phyloP scores from a whole-genome alignment of 768 basidiomycete species.

The Pulveroboletus sp. region DNA sequence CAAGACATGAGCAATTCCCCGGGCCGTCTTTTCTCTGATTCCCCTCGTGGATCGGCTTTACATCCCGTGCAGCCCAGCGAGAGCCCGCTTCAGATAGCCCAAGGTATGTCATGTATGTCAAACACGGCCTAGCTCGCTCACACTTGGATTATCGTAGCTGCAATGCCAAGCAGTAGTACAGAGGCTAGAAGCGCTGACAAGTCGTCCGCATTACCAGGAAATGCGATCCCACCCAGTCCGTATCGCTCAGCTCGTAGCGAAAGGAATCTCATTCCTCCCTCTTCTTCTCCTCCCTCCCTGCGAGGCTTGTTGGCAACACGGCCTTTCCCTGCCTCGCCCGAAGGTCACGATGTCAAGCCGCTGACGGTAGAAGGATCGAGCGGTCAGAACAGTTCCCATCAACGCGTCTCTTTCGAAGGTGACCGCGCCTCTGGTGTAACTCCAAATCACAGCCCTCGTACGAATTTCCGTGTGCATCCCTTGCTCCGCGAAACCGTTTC shows the following conservation, averaged over 20 bases:
- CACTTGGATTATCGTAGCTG: conserved; percentile 3
- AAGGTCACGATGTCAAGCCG: conserved; percentile 12
- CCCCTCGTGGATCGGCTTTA: conserved; percentile 12
- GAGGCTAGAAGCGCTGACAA: conserved; percentile 45
- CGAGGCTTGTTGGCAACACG: conserved; percentile 24
- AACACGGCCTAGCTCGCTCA: neutral
- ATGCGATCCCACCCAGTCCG: conserved; percentile 33
- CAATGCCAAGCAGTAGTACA: conserved; percentile 16
- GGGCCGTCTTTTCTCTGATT: conserved; percentile 10
- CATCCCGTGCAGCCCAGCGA: conserved; percentile 4
- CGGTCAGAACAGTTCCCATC: conserved; percentile 44
- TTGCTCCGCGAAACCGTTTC: conserved; percentile 17
- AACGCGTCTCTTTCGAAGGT: conserved; percentile 53
- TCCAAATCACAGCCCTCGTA: conserved; percentile 27
- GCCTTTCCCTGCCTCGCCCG: conserved; percentile 15
- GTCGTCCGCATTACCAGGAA: conserved; percentile 38
- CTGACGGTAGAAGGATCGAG: conserved; percentile 37
- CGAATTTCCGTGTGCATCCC: conserved; percentile 34
- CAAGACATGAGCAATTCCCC: conserved; percentile 21
- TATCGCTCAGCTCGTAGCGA: conserved; percentile 32
- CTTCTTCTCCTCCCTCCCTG: conserved; percentile 42
- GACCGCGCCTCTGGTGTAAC: conserved; percentile 34
- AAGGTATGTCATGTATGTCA: conserved; percentile 7
- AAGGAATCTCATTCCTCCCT: conserved; percentile 38
- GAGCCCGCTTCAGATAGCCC: conserved; percentile 1